These are phyloP conservation scores for Colletotrichum aenigma DNA, from an alignment of 2,329 filamentous ascomycete genomes.

Conservation along the genomic window DNA sequence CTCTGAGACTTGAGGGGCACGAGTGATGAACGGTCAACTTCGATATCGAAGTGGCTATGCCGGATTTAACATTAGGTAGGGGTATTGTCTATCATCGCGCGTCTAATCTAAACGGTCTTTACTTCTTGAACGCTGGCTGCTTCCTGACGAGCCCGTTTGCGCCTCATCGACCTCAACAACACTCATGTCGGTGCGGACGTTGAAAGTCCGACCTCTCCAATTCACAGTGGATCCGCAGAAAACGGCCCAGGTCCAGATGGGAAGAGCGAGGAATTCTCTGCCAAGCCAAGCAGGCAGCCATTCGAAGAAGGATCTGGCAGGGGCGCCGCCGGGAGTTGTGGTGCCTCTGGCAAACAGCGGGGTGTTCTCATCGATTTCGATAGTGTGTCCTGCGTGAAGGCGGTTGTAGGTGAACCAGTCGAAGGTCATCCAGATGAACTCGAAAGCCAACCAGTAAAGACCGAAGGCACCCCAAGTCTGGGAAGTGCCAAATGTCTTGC, in stretches of 20 bases:
- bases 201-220: conserved; percentile 86
- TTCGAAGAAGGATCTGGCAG: conserved; percentile 63
- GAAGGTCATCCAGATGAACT: conserved; percentile 72
- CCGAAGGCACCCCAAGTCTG: conserved; percentile 72
- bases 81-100: neutral
- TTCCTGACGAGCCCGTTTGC: neutral
- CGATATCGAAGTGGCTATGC: neutral
- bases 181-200: conserved; percentile 82
- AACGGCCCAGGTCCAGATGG: conserved; percentile 90
- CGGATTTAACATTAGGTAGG: neutral
- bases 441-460: conserved; percentile 68
- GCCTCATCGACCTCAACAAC: conserved; percentile 55
- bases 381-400: conserved; percentile 74
- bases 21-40: neutral
- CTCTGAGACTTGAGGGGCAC: no score
- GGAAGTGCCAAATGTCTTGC: conserved; percentile 54
- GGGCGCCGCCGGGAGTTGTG: conserved; percentile 36
- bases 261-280: conserved; percentile 80
- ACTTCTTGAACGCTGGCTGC: neutral
- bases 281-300: conserved; percentile 88
- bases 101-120: conserved; percentile 16
- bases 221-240: conserved; percentile 84
- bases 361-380: conserved; percentile 74
- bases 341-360: conserved; percentile 71
- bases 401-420: conserved; percentile 77